phyloP scores from a whole-genome alignment of 345 rosid species.

The Salix viminalis region DNA sequence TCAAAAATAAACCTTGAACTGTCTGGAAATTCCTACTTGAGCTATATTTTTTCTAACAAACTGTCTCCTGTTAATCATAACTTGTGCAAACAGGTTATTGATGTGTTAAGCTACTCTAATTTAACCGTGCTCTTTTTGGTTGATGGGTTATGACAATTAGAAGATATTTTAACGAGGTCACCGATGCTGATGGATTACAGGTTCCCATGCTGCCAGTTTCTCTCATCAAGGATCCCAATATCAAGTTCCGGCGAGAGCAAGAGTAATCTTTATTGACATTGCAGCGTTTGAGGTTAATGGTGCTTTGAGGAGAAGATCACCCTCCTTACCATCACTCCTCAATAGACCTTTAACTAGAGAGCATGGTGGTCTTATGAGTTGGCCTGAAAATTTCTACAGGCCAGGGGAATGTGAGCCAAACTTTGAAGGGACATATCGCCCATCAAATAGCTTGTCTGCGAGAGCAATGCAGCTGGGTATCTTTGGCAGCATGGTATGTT shows the following conservation, averaged over 20 bases:
- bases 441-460: conserved; percentile 52
- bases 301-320: conserved; percentile 38
- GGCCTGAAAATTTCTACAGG: conserved; percentile 55
- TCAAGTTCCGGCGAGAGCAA: conserved; percentile 75
- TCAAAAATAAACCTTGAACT: neutral
- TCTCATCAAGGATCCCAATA: conserved; percentile 50
- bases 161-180: neutral
- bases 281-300: conserved; percentile 49
- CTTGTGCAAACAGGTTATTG: neutral
- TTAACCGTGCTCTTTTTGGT: neutral
- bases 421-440: conserved; percentile 15
- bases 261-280: conserved; percentile 58
- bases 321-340: conserved; percentile 44
- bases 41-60: neutral
- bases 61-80: neutral
- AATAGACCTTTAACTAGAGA: conserved; percentile 52
- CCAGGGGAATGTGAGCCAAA: conserved; percentile 25
- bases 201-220: conserved; percentile 42
- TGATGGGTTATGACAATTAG: neutral
- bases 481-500: conserved; percentile 75
- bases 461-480: conserved; percentile 76
- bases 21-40: neutral
- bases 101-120: neutral
- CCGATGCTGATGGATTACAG: conserved; percentile 26
- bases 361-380: conserved; percentile 59